Conservation (phyloP, 352 stramenopile genomes). For the Globisporangium cederbergense region DNA sequence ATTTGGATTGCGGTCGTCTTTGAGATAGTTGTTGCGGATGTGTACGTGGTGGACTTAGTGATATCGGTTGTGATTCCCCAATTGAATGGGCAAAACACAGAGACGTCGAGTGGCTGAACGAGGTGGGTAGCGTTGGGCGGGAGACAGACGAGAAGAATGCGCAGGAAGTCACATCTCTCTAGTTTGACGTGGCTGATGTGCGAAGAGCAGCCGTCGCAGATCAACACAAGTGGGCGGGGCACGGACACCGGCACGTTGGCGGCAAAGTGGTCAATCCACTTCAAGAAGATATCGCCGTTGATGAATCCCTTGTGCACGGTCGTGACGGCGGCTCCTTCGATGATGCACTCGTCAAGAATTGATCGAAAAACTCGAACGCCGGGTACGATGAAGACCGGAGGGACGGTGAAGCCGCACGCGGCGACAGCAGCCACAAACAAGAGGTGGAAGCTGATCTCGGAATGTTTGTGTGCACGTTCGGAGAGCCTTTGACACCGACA, state of each 20-base stretch:
- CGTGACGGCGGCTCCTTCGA: conserved; percentile 3
- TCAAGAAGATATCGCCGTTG: not conserved
- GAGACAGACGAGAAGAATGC: conserved; percentile 4
- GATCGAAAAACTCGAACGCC: not conserved
- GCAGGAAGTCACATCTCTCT: not conserved
- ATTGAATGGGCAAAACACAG: conserved; percentile 8
- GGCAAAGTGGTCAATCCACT: conserved; percentile 7
- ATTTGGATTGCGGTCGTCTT: conserved; percentile 5
- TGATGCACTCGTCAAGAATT: conserved; percentile 1
- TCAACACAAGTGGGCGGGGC: not conserved
- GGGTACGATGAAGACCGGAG: not conserved
- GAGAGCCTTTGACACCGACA: not conserved
- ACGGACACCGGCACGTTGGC: not conserved
- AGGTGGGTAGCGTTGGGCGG: conserved; percentile 7
- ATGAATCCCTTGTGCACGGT: conserved; percentile 1
- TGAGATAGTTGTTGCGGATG: not conserved
- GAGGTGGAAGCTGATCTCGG: conserved; percentile 8
- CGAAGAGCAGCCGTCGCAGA: not conserved
- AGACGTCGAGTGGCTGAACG: conserved; percentile 11
- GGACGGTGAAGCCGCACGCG: not conserved
- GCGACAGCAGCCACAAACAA: conserved; percentile 3
- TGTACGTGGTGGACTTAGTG: not conserved
- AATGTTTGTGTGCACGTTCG: conserved; percentile 8
- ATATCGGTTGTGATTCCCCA: conserved; percentile 8
- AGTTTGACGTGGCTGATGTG: not conserved